Base-by-base conservation (phyloP, 129 eudicot genomes). In the Sambucus nigra region DNA sequence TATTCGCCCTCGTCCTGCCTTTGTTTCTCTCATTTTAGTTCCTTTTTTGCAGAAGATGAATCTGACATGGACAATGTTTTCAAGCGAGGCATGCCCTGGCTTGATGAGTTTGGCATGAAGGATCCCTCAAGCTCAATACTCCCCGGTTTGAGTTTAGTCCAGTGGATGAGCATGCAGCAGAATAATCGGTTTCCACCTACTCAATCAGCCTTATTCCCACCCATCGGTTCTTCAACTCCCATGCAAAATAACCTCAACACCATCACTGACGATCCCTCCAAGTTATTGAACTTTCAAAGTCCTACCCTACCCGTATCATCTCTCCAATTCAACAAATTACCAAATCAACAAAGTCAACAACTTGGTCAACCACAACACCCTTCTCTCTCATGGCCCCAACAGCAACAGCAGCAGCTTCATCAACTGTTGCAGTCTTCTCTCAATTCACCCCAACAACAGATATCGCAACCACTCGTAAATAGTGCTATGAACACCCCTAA, bases 81-180 rank as follows among this genome's bases (percentile, higher is more conserved):
- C 25, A 84, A 66, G 68, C 66, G 92, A 76, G 88, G 93, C 19
- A 73, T 87, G 86, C 97, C 97, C 7, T 89, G 93, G 97, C 68
- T 84, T 22, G 93, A 89, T 53, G 88, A 89, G 24, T 60, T 68
- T 26, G 79, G 88, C 46, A 60, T 74, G 69, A 89, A 89, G 60
- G 95, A 84, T 48, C 69, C 80, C 18, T 66, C 94, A 0, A 73
- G 67, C 69, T 80, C 95, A 0, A 60, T 89, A 9, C 79, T 84
- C 45, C 97, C 97, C 2, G 95, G 97, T 25, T 40, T 89, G 69
- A 84, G 82, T 69, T 72, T 89, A 57, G 95, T 74, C 24, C 98
- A 84, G 60, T 85, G 95, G 97, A 89, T 89, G 97, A 89, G 71
- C 75, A 89, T 89, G 97, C 97, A 88, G 47, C 93, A 89, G 63